A percentile compares a stretch with the other conserved stretches of the same genome.
Conservation (phyloP, 139 green algal genomes). For the Auxenochlorella pyrenoidosa region DNA sequence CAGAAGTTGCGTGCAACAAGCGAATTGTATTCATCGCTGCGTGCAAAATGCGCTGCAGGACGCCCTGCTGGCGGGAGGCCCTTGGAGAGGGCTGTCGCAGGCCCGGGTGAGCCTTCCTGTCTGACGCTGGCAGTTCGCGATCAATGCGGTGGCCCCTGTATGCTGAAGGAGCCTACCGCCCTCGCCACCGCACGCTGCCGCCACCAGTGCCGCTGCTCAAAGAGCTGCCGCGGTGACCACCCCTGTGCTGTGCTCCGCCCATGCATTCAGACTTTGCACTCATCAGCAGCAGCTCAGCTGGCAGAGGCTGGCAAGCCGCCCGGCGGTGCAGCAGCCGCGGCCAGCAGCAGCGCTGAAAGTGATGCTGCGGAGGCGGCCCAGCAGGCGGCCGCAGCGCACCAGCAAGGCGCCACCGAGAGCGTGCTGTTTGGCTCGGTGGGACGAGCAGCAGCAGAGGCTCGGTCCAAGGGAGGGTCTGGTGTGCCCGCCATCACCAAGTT, state of each 20-base stretch:
- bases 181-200: neutral
- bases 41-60: neutral
- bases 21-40: neutral
- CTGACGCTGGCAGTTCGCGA: neutral
- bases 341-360: neutral
- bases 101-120: neutral
- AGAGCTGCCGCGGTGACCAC: too few species aligned
- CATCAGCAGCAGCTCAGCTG: neutral
- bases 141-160: neutral
- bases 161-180: neutral
- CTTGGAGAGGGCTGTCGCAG: neutral
- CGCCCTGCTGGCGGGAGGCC: neutral
- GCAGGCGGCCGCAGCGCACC: conserved; percentile 3
- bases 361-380: conserved; percentile 9
- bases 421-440: conserved; percentile 18
- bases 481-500: conserved; percentile 33
- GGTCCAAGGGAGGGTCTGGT: neutral
- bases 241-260: neutral
- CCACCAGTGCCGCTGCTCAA: neutral
- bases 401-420: conserved; percentile 8
- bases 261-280: neutral
- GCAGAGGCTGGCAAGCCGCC: conserved; percentile 8
- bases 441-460: neutral
- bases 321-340: neutral
- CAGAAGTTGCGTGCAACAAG: neutral